phyloP scores from a whole-genome alignment of 1,139 yeast species.

The Magnusiomyces paraingens region DNA sequence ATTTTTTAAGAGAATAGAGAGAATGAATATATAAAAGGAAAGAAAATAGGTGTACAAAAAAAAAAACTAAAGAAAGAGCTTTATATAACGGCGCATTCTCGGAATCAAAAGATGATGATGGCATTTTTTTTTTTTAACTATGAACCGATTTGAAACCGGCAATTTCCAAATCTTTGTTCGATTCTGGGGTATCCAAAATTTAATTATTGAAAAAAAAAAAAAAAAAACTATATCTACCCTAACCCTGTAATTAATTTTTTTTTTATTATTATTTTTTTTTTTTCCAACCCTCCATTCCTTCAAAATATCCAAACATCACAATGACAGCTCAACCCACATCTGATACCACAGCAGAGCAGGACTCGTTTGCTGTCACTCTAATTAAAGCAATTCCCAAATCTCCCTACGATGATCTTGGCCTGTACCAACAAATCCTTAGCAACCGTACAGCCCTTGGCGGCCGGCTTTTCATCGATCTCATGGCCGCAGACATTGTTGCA shows the following conservation, averaged over 20 bases:
- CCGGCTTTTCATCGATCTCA: slow-evolving; percentile 25
- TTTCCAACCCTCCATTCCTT: background rate
- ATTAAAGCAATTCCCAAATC: slow-evolving; percentile 20
- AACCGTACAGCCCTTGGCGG: slow-evolving; percentile 18
- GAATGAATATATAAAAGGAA: background rate
- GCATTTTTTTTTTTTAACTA: background rate
- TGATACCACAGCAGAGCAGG: background rate
- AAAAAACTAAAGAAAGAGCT: background rate
- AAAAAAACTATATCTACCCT: no score
- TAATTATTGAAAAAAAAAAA: no score
- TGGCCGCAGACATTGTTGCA: slow-evolving; percentile 20
- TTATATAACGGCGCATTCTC: background rate
- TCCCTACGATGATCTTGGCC: slow-evolving; percentile 21
- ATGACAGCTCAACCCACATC: background rate
- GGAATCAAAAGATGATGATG: background rate
- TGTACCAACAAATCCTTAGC: slow-evolving; percentile 11
- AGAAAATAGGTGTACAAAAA: background rate
- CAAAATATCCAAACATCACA: background rate
- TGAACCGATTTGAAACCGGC: background rate
- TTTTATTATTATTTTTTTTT: no score
- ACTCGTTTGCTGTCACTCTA: slow-evolving; percentile 27
- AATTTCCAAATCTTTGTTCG: background rate
- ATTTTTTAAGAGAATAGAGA: no score
- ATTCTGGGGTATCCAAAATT: background rate
- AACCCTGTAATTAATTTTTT: no score